phyloP scores from a whole-genome alignment of 2,329 filamentous ascomycete species.

The Hirsutella rhossiliensis region DNA sequence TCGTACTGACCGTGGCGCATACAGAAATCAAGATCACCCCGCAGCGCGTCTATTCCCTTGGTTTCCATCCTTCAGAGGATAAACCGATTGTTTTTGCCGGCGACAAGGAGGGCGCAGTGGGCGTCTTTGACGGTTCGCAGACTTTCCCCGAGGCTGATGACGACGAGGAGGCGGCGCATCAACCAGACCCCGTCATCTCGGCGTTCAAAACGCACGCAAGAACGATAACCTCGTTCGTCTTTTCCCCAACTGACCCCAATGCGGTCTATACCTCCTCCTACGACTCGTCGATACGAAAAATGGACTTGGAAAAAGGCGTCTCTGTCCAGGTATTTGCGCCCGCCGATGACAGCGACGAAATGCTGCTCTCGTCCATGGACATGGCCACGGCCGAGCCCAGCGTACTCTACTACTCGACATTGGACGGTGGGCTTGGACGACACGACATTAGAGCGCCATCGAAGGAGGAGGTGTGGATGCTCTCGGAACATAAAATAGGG shows the following conservation, averaged over 20 bases:
- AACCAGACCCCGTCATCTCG: constrained; percentile 65
- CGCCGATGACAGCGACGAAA: constrained; percentile 52
- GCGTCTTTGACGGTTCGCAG: constrained; percentile 82
- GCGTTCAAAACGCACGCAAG: constrained; percentile 83
- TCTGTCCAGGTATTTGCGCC: constrained; percentile 77
- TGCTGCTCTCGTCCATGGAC: constrained; percentile 75
- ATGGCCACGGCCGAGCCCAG: constrained; percentile 61
- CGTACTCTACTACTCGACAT: constrained; percentile 73
- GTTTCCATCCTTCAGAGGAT: constrained; percentile 75
- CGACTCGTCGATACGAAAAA: constrained; percentile 78
- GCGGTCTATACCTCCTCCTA: constrained; percentile 79
- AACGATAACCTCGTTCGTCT: constrained; percentile 77
- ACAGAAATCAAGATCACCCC: constrained; percentile 83
- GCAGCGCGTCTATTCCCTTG: constrained; percentile 74
- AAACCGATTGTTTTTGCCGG: constrained; percentile 88
- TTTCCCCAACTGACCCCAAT: constrained; percentile 61
- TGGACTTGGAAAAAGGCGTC: constrained; percentile 71
- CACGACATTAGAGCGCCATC: constrained; percentile 60
- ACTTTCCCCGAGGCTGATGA: constrained; percentile 45
- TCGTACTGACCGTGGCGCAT: background rate
- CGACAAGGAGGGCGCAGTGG: constrained; percentile 84
- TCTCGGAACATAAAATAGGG: constrained; percentile 90
- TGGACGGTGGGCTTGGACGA: constrained; percentile 68
- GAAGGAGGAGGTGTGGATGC: constrained; percentile 53
- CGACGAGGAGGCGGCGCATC: constrained; percentile 54